Base-by-base conservation (phyloP, 306 rosid species). In the Rubus idaeus region DNA sequence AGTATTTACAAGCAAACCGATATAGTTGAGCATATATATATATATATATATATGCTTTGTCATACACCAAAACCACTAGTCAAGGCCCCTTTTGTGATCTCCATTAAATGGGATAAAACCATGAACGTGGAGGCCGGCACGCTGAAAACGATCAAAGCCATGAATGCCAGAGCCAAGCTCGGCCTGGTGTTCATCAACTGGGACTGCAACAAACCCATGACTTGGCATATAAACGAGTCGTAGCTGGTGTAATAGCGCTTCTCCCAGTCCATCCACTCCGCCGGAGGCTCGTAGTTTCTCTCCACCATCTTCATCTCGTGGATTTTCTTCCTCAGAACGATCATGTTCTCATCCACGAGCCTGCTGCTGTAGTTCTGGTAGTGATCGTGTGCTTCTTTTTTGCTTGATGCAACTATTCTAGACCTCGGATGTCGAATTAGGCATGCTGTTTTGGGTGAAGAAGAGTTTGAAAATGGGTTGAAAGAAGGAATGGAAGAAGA, bases 281-380 rank as follows among this genome's bases (percentile, higher is more conserved):
- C 71, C 21, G 96, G 96, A 49, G 92, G 77, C 76, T 88, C 96
- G 17, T 90, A 88, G 66, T 88, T 90, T 77, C 76, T 90, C 91
- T 90, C 92, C 0, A 88, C 78, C 92, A 88, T 88, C 77, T 85
- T 90, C 89, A 88, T 88, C 87, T 90, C 96, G 12, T 88, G 92
- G 8, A 88, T 82, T 60, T 88, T 85, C 79, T 87, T 85, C 84
- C 96, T 80, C 11, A 90, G 78, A 46, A 85, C 74, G 8, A 90
- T 90, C 93, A 90, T 90, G 75, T 74, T 83, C 86, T 88, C 93
- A 55, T 90, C 96, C 70, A 88, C 96, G 18, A 83, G 35, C 55
- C 82, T 56, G 70, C 75, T 12, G 20, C 53, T 53, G 23, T 60
- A 30, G 63, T 72, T 73, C 42, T 65, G 35, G 46, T 20, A 26